Conservation (phyloP, 768 basidiomycete genomes). For the Mycena chlorophos region DNA sequence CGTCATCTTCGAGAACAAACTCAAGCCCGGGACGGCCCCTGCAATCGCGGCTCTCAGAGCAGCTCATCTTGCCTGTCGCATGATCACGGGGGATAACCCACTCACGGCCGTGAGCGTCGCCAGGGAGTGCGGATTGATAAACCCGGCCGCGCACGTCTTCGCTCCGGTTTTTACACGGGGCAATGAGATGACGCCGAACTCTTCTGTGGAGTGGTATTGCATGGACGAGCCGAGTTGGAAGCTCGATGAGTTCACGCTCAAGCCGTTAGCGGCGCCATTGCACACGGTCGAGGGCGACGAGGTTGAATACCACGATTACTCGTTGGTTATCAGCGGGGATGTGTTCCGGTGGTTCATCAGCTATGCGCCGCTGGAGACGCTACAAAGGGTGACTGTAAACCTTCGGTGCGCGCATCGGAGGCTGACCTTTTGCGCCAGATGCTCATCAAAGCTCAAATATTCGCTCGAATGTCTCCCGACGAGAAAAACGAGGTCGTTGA, state of each 20-base stretch:
- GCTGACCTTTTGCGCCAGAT: constrained; percentile 58
- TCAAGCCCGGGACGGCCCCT: constrained; percentile 88
- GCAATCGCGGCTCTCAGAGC: constrained; percentile 85
- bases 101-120: constrained; percentile 97
- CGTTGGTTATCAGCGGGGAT: constrained; percentile 90
- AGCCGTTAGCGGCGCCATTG: constrained; percentile 73
- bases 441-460: constrained; percentile 95
- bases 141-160: constrained; percentile 87
- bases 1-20: constrained; percentile 96
- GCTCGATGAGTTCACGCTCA: constrained; percentile 85
- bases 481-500: constrained; percentile 99
- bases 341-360: constrained; percentile 99
- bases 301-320: constrained; percentile 80
- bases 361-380: constrained; percentile 87
- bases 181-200: constrained; percentile 46
- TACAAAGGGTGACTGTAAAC: constrained; percentile 69
- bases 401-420: constrained; percentile 1
- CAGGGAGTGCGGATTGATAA: constrained; percentile 87
- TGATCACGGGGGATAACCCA: constrained; percentile 99
- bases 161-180: constrained; percentile 77
- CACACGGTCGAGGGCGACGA: constrained; percentile 72
- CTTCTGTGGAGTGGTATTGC: constrained; percentile 85
- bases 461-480: constrained; percentile 98
- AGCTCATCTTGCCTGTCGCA: constrained; percentile 91
- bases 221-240: constrained; percentile 86